These are phyloP conservation scores for Camelina hispida DNA, from an alignment of 345 rosid genomes.

Conservation along the genomic window DNA sequence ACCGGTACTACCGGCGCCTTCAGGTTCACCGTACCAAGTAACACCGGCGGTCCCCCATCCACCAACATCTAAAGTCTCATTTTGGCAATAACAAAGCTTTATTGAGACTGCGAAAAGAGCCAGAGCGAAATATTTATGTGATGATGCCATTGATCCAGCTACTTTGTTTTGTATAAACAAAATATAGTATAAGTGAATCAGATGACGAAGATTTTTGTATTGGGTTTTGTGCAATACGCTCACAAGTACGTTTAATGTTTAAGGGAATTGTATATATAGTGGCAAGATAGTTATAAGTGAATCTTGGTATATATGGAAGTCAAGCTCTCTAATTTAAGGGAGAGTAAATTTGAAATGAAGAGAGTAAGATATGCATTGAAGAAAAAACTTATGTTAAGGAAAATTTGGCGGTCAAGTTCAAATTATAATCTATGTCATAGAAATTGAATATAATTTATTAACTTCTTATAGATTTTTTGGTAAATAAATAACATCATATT, in stretches of 20 bases:
- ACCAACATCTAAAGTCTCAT: background rate
- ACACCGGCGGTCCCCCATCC: slow-evolving; percentile 56
- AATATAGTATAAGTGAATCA: background rate
- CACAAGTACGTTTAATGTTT: background rate
- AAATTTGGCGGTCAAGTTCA: background rate
- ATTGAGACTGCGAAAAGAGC: slow-evolving; percentile 18
- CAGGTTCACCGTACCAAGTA: slow-evolving; percentile 68
- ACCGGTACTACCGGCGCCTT: slow-evolving; percentile 62
- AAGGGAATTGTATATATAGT: slow-evolving; percentile 8
- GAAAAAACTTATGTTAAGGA: background rate
- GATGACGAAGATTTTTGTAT: background rate
- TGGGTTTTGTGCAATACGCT: background rate
- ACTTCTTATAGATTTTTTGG: background rate
- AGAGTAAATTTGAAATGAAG: background rate
- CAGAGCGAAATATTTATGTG: background rate
- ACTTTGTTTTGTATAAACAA: background rate
- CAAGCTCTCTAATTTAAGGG: background rate
- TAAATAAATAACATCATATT: background rate
- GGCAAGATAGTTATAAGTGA: background rate
- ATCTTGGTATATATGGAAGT: background rate
- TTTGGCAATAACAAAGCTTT: slow-evolving; percentile 26
- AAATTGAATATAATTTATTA: background rate
- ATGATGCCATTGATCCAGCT: slow-evolving; percentile 34
- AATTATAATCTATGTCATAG: background rate
- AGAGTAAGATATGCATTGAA: background rate